Evolutionary conservation across 2,329 filamentous ascomycete species (phyloP).

Genomic region (Aspergillus fumigatiaffinis): DNA sequence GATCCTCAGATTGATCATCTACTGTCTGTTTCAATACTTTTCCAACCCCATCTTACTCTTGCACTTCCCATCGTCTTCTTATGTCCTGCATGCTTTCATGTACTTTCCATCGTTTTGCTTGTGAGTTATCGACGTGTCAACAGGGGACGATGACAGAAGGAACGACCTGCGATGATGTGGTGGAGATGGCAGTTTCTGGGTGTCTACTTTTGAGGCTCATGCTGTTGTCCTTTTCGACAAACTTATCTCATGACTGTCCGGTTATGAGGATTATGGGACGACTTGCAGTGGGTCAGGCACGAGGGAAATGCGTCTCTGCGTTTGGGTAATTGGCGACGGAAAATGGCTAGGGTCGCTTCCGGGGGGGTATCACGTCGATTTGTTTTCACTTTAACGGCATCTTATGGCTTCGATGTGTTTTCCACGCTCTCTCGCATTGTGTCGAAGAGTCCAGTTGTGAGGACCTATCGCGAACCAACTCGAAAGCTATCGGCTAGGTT

Average conservation of each 20-base stretch:
- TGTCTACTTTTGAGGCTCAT: slow-evolving; percentile 10
- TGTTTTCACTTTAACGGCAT: slow-evolving; percentile 19
- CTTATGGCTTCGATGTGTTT: neutral
- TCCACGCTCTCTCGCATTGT: slow-evolving; percentile 8
- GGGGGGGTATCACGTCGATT: slow-evolving; percentile 44
- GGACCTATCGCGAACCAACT: neutral
- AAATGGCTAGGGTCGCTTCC: slow-evolving; percentile 45
- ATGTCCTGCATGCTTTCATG: slow-evolving; percentile 9
- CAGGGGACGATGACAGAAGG: slow-evolving; percentile 24
- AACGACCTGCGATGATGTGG: slow-evolving; percentile 19
- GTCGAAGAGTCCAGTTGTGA: neutral
- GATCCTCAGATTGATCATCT: slow-evolving; percentile 15
- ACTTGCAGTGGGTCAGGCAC: slow-evolving; percentile 7
- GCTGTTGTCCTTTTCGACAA: slow-evolving; percentile 8
- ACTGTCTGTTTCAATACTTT: slow-evolving; percentile 13
- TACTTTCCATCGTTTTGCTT: slow-evolving; percentile 8
- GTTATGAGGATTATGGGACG: slow-evolving; percentile 8
- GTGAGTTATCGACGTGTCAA: slow-evolving; percentile 24
- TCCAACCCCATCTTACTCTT: slow-evolving; percentile 9
- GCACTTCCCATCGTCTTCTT: slow-evolving; percentile 2
- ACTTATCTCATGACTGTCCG: slow-evolving; percentile 5
- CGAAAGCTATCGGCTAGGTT: neutral
- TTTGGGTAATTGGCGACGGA: slow-evolving; percentile 36
- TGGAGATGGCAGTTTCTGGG: slow-evolving; percentile 10
- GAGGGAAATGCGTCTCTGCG: slow-evolving; percentile 10